A percentile compares a stretch with the other conserved stretches of the same genome.
These are phyloP conservation scores for Trichoderma sp. DNA, from an alignment of 2,329 filamentous ascomycete genomes.

Conservation along the genomic window DNA sequence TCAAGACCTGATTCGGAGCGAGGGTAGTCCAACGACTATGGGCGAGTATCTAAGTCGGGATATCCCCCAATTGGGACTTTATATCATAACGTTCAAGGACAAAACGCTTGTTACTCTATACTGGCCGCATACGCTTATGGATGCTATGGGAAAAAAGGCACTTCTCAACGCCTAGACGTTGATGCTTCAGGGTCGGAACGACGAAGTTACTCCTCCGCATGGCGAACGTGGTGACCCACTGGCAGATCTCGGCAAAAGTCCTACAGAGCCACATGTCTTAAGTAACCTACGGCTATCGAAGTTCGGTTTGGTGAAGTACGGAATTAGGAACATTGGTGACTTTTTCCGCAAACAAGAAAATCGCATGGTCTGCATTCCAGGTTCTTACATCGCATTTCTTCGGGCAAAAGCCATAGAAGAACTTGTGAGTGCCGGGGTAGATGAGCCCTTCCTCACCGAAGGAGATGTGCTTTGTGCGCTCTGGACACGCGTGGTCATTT, in stretches of 20 bases:
- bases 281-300: neutral
- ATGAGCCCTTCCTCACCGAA: neutral
- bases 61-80: neutral
- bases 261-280: neutral
- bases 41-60: neutral
- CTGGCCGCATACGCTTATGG: neutral
- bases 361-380: constrained; percentile 8
- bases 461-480: neutral
- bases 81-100: neutral
- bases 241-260: neutral
- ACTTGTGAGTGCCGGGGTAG: neutral
- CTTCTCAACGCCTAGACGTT: neutral
- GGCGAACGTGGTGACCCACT: neutral
- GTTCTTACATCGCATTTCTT: no score
- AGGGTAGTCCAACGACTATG: neutral
- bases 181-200: neutral
- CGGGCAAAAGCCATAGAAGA: neutral
- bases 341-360: neutral
- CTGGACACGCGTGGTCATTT: neutral
- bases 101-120: neutral
- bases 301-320: neutral
- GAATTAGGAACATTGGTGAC: neutral
- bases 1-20: neutral
- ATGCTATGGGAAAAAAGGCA: neutral
- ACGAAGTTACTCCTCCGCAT: neutral